Evolutionary conservation across 2,329 filamentous ascomycete genomes (phyloP), one percentile per base, ranked within the genome.

Genomic region (Monilinia aucupariae): DNA sequence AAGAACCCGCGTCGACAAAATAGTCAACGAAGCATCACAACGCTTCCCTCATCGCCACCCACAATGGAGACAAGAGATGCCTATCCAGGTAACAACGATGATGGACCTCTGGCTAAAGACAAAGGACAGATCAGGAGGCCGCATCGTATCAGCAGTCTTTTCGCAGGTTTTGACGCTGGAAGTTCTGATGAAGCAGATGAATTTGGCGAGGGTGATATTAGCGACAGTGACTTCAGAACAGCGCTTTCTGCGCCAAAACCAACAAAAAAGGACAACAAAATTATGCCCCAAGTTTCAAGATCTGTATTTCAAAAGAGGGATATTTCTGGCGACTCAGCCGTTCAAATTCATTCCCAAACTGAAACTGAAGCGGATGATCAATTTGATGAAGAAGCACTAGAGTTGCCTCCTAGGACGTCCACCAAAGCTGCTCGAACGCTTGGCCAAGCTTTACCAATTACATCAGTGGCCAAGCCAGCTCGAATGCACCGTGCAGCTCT

Each of bases 21-120:
- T 17, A 76, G 71, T 62, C 80, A 79, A 65, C 75, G 72, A 41
- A 82, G 79, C 65, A 73, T 79, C 7, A 66, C 68, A 62, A 69
- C 71, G 0, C 70, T 82, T 15, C 78, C 79, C 5, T 82, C 80
- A 1, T 85, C 83, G 0, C 81, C 82, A 4, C 72, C 78, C 15
- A 56, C 58, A 41, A 61, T 69, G 50, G 81, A 78, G 65, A 82
- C 79, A 32, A 80, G 84, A 50, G 86, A 92, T 70, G 81, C 83
- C 2, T 92, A 92, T 72, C 87, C 88, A 2, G 88, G 87, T 0
- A 91, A 91, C 73, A 92, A 92, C 70, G 90, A 94, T 70, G 87
- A 92, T 70, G 89, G 89, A 0, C 88, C 89, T 2, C 76, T 92
- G 48, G 85, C 86, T 22, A 72, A 70, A 52, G 71, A 69, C 62